phyloP scores from a whole-genome alignment of 805 yeast species.

The Ogataea paraovalis region DNA sequence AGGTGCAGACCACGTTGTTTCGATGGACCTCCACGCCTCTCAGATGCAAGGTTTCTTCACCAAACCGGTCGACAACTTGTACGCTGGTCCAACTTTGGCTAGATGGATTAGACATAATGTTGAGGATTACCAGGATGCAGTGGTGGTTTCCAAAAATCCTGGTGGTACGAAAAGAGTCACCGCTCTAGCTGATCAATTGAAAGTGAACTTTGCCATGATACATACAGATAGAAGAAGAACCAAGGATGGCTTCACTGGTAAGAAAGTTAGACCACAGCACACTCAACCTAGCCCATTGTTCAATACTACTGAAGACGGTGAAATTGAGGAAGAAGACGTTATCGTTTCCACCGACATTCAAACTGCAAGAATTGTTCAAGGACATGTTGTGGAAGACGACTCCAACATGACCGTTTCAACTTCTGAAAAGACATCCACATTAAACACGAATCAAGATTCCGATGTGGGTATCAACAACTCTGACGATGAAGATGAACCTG shows the following conservation, averaged over 20 bases:
- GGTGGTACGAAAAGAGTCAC: conserved; percentile 99
- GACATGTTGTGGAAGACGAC: conserved; percentile 92
- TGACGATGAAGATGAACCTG: conserved; percentile 84
- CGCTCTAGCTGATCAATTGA: conserved; percentile 92
- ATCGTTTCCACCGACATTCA: conserved; percentile 77
- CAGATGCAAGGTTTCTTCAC: conserved; percentile 99
- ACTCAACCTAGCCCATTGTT: conserved; percentile 34
- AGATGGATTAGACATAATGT: conserved; percentile 93
- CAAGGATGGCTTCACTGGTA: conserved; percentile 49
- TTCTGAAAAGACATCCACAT: conserved; percentile 4
- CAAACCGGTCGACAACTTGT: conserved; percentile 93
- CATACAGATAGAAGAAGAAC: conserved; percentile 96
- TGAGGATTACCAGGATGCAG: conserved; percentile 80
- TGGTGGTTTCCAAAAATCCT: conserved; percentile 97
- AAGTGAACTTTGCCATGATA: conserved; percentile 97
- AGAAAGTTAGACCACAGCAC: conserved; percentile 48
- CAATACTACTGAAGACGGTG: conserved; percentile 39
- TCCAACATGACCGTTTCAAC: conserved; percentile 2
- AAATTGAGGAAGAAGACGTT: conserved; percentile 60
- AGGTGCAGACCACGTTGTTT: conserved; percentile 97
- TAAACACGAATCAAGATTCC: conserved; percentile 16
- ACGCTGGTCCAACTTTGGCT: conserved; percentile 95
- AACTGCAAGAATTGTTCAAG: conserved; percentile 93
- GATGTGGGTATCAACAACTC: conserved; percentile 72
- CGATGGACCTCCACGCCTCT: conserved; percentile 94